Base-by-base conservation (phyloP, 345 rosid species). In the Atalantia buxifolia region DNA sequence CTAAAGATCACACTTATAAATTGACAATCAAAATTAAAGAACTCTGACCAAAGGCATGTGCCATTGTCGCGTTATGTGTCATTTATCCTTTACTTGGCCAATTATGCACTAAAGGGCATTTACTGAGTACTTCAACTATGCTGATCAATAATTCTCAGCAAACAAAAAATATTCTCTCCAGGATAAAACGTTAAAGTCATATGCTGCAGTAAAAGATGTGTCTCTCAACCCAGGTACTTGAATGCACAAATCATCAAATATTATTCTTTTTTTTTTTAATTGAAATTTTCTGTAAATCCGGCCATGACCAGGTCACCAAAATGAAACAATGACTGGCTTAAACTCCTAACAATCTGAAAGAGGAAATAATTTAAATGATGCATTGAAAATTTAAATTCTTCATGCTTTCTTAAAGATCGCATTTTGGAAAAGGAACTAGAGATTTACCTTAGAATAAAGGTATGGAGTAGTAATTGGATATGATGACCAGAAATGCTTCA, bases 401-500 rank as follows among this genome's bases (percentile, higher is more conserved):
- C 33, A 13, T 13, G 53, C 66, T 35, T 65, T 65, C 24, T 22
- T 21, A 21, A 64, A 28, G 70, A 64, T 27, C 35, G 14, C 62
- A 31, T 35, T 8, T 6, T 31, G 31, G 14, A 53, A 28, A 64
- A 64, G 25, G 68, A 56, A 21, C 60, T 7, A 60, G 7, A 42
- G 59, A 66, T 78, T 85, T 84, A 96, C 97, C 97, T 94, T 96
- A 22, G 83, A 77, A 81, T 87, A 85, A 76, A 96, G 95, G 87
- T 91, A 84, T 19, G 88, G 9, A 16, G 92, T 90, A 6, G 97
- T 91, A 76, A 96, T 84, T 27, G 99, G 99, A 88, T 91, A 96
- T 19, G 98, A 96, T 74, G 99, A 90, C 99, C 99, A 94, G 80
- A 90, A 94, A 85, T 95, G 97, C 82, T 75, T 88, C 83, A 90